Evolutionary conservation across 1,139 yeast genomes (phyloP).

Genomic region (Blastobotrys apis): DNA sequence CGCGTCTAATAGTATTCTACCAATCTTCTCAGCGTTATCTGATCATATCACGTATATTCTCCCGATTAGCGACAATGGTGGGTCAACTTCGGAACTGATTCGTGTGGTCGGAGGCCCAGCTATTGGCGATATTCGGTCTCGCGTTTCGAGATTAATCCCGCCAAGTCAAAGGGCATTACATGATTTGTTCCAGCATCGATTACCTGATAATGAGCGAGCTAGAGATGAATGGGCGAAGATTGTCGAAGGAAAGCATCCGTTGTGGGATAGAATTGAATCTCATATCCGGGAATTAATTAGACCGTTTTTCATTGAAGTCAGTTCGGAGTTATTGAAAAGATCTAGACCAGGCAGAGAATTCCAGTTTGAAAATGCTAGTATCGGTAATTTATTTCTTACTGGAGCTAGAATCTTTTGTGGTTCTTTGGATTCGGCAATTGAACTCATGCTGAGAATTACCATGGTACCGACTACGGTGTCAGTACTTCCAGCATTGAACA

Average conservation of each 20-base stretch:
- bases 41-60: slow-evolving; percentile 55
- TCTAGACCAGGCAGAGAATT: slow-evolving; percentile 56
- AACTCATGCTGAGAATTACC: slow-evolving; percentile 63
- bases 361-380: slow-evolving; percentile 70
- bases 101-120: slow-evolving; percentile 93
- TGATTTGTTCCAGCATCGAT: slow-evolving; percentile 54
- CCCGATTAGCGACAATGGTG: slow-evolving; percentile 92
- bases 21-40: slow-evolving; percentile 44
- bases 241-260: slow-evolving; percentile 70
- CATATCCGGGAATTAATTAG: slow-evolving; percentile 71
- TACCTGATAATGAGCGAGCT: slow-evolving; percentile 54
- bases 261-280: slow-evolving; percentile 61
- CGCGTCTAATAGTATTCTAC: slow-evolving; percentile 62
- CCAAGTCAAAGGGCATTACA: slow-evolving; percentile 35
- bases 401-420: slow-evolving; percentile 82
- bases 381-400: slow-evolving; percentile 79
- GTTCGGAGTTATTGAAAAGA: slow-evolving; percentile 69
- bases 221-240: slow-evolving; percentile 69
- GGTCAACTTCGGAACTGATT: slow-evolving; percentile 87
- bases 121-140: slow-evolving; percentile 83
- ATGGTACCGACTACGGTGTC: slow-evolving; percentile 52
- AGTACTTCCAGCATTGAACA: slow-evolving; percentile 78
- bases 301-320: slow-evolving; percentile 73
- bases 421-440: slow-evolving; percentile 78
- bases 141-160: slow-evolving; percentile 67